Evolutionary conservation across 768 basidiomycete species (phyloP), one percentile per base, ranked within the genome.

Genomic region (Mrakia hoshinonis): DNA sequence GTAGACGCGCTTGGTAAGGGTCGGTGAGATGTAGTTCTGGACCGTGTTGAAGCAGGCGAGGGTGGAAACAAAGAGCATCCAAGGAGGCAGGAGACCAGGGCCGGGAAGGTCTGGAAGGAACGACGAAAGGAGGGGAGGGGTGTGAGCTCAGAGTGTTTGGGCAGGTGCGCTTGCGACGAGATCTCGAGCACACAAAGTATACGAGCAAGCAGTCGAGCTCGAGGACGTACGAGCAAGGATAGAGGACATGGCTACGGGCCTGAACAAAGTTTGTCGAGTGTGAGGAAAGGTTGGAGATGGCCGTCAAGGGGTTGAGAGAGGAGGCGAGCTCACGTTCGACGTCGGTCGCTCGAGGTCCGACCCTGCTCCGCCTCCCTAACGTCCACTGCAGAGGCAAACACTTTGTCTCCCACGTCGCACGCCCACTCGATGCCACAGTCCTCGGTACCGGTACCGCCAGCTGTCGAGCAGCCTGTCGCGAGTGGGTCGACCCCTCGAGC

Each of bases 1-100:
- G 79, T 98, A 98, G 12, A 98, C 82, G 76, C 83, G 84, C 69
- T 87, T 86, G 48, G 91, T 93, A 75, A 93, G 80, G 73, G 85
- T 87, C 64, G 90, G 83, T 0, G 90, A 92, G 43, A 83, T 74
- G 76, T 91, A 88, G 80, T 90, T 94, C 79, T 96, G 92, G 3
- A 86, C 76, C 2, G 87, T 86, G 82, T 98, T 98, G 83, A 95
- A 90, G 34, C 92, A 70, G 20, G 92, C 90, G 64, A 87, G 84
- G 26, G 83, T 81, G 47, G 91, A 85, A 47, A 93, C 86, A 73
- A 94, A 75, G 66, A 96, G 85, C 79, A 92, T 89, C 92, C 93
- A 97, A 78, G 86, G 84, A 1, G 92, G 91, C 11, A 99, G 85
- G 77, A 84, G 83, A 36, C 93, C 94, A 2, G 75, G 75, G 18